Conservation (phyloP, 139 green algal genomes). For the Chlamydomonas sphaeroides region DNA sequence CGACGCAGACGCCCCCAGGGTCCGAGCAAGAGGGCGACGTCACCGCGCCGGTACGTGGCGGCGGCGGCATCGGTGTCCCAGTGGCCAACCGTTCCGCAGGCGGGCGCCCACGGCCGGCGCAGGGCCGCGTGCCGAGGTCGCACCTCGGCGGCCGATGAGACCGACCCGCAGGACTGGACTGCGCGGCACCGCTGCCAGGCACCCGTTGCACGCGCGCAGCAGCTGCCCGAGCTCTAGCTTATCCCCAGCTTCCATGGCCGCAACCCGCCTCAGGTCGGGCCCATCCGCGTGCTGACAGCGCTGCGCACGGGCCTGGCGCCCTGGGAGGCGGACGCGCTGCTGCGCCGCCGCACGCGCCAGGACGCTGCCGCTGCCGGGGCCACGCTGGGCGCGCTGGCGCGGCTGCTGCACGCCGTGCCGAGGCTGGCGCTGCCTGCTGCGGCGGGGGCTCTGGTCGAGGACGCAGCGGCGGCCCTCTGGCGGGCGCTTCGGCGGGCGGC, state of each 20-base stretch:
- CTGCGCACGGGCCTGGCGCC: slow-evolving; percentile 29
- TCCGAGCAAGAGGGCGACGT: no score
- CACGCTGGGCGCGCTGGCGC: slow-evolving; percentile 36
- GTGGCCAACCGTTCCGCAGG: no score
- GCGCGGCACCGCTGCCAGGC: no score
- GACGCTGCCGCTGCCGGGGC: slow-evolving; percentile 5
- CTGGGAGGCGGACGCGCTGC: slow-evolving; percentile 48
- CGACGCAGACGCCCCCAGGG: no score
- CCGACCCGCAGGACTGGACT: no score
- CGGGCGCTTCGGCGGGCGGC: not conserved
- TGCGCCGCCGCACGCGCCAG: slow-evolving; percentile 5
- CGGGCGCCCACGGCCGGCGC: no score
- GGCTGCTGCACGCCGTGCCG: slow-evolving; percentile 39
- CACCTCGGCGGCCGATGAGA: no score
- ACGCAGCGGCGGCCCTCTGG: not conserved
- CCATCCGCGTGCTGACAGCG: not conserved
- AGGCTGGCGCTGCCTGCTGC: slow-evolving; percentile 49
- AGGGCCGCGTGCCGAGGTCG: no score
- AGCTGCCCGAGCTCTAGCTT: not conserved
- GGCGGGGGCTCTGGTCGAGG: slow-evolving; percentile 33
- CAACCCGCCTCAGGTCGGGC: not conserved
- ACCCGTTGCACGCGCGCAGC: not conserved
- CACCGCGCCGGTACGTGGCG: no score
- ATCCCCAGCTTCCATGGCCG: no score
- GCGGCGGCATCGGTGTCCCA: no score